Evolutionary conservation across 345 rosid species (phyloP).

Genomic region (Arabis hirsuta): DNA sequence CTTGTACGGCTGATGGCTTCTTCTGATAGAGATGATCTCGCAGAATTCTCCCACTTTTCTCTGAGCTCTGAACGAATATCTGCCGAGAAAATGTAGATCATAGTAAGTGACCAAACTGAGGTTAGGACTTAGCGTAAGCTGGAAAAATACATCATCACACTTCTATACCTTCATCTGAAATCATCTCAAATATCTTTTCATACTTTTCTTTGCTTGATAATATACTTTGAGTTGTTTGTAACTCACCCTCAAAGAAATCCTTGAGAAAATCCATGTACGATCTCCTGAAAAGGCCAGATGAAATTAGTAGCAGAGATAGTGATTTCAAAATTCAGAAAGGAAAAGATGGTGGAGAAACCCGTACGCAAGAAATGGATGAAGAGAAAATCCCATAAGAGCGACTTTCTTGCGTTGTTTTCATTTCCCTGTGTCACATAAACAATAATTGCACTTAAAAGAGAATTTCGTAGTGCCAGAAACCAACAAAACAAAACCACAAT

Average conservation of each 20-base stretch:
- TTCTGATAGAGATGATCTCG: conserved; percentile 58
- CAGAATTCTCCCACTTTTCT: conserved; percentile 76
- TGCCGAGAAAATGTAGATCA: conserved; percentile 36
- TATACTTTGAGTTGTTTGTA: conserved; percentile 66
- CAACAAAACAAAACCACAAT: not conserved
- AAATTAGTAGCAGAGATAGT: conserved; percentile 24
- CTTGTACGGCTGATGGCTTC: conserved; percentile 68
- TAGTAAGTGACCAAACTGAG: conserved; percentile 28
- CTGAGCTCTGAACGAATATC: conserved; percentile 83
- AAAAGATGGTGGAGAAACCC: conserved; percentile 19
- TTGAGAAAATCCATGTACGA: conserved; percentile 74
- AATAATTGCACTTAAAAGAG: conserved; percentile 17
- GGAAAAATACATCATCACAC: conserved; percentile 14
- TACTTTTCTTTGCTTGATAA: conserved; percentile 77
- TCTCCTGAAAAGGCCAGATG: conserved; percentile 61
- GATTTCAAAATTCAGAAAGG: conserved; percentile 1
- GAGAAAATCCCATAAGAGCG: conserved; percentile 64
- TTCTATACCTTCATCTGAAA: conserved; percentile 75
- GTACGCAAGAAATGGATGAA: conserved; percentile 92
- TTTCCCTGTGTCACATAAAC: conserved; percentile 59
- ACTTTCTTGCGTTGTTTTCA: conserved; percentile 79
- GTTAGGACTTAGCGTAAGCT: not conserved
- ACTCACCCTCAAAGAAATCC: conserved; percentile 70
- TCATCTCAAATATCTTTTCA: conserved; percentile 83
- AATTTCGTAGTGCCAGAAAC: conserved; percentile 2